Evolutionary conservation across 2,329 filamentous ascomycete species (phyloP).

Genomic region (Colletotrichum liaoningense): DNA sequence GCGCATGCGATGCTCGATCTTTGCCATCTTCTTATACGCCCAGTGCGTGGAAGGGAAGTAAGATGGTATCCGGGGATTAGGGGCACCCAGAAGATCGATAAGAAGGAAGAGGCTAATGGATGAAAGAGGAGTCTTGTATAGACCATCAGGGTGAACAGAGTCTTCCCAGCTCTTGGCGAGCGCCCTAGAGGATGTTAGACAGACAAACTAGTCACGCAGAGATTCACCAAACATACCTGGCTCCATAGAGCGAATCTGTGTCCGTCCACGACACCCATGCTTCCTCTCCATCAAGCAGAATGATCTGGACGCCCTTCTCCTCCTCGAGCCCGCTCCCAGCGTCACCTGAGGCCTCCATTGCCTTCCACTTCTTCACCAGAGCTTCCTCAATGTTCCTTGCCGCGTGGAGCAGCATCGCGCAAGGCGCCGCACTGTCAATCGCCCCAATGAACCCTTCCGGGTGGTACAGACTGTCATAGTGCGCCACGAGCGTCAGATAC

Average conservation of each 20-base stretch:
- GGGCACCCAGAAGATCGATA: conserved; percentile 85
- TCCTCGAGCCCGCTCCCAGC: conserved; percentile 71
- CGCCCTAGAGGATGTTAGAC: conserved; percentile 55
- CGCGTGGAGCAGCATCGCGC: conserved; percentile 91
- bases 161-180: conserved; percentile 86
- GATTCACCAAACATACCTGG: conserved; percentile 65
- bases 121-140: conserved; percentile 78
- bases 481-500: conserved; percentile 87
- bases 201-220: neutral
- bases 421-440: conserved; percentile 92
- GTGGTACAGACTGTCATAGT: conserved; percentile 88
- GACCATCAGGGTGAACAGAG: conserved; percentile 76
- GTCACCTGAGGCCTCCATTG: conserved; percentile 72
- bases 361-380: conserved; percentile 83
- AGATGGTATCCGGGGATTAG: conserved; percentile 78
- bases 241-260: conserved; percentile 88
- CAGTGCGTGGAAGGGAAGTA: conserved; percentile 94
- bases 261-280: conserved; percentile 86
- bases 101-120: conserved; percentile 91
- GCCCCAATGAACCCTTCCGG: conserved; percentile 93
- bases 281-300: conserved; percentile 94
- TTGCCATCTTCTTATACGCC: conserved; percentile 85
- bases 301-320: conserved; percentile 85
- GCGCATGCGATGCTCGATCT: conserved; percentile 80
- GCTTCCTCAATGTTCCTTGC: conserved; percentile 84